Conservation (phyloP, 2,329 filamentous ascomycete species). For the Ophiocordyceps camponoti-rufipedis region DNA sequence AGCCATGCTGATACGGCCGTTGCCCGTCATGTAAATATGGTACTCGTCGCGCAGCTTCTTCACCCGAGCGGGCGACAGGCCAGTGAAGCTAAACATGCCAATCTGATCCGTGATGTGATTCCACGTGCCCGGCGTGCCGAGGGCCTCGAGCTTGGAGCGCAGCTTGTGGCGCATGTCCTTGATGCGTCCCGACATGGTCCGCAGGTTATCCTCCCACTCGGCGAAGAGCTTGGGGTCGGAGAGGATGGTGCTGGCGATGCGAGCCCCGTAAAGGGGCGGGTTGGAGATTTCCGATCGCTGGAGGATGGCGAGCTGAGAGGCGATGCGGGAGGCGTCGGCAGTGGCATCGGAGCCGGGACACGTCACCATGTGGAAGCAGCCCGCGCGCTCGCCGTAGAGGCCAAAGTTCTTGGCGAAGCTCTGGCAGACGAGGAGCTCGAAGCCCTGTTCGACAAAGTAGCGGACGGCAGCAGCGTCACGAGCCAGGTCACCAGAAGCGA, state of each 20-base stretch:
- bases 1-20: constrained; percentile 95
- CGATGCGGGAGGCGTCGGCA: constrained; percentile 44
- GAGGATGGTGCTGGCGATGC: constrained; percentile 68
- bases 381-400: constrained; percentile 88
- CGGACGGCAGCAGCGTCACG: constrained; percentile 83
- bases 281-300: constrained; percentile 97
- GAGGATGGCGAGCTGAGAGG: constrained; percentile 78
- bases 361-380: constrained; percentile 88
- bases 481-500: constrained; percentile 76
- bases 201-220: constrained; percentile 84
- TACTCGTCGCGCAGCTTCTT: constrained; percentile 47
- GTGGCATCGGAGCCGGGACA: constrained; percentile 49
- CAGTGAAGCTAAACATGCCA: constrained; percentile 97
- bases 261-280: constrained; percentile 83
- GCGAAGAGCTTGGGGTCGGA: constrained; percentile 68
- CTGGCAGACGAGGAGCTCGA: constrained; percentile 76
- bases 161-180: constrained; percentile 74
- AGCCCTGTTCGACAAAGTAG: constrained; percentile 84
- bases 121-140: constrained; percentile 80
- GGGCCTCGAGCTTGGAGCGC: constrained; percentile 61
- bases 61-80: constrained; percentile 57
- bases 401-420: constrained; percentile 98
- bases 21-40: constrained; percentile 91
- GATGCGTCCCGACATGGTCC: constrained; percentile 90
- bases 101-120: constrained; percentile 98